Evolutionary conservation across 495 filamentous ascomycete species (phyloP), one percentile per base, ranked within the genome.

Genomic region (Tetracladium setigerum): DNA sequence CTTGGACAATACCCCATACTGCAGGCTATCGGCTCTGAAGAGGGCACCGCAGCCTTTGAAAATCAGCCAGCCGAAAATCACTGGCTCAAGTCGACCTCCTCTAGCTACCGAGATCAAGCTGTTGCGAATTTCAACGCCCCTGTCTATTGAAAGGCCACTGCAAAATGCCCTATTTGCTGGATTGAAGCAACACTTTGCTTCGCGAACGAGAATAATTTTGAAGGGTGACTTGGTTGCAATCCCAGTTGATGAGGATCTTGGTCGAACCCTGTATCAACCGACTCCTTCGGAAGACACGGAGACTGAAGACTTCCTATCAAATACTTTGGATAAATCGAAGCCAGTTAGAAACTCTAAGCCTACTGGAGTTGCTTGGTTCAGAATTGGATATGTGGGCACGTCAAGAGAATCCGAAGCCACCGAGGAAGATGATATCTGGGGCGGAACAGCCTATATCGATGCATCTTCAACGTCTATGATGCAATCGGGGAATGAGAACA

Each of bases 71-170:
- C 57, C 64, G 17, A 76, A 72, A 47, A 74, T 80, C 46, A 68
- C 72, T 41, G 68, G 63, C 22, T 67, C 81, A 1, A 74, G 73
- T n/a, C 78, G 70, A 33, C 92, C 94, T 0, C 94, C 89, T 2
- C 73, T 84, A 46, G 94, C 92, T 13, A 87, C 87, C 51, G 91
- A 97, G 61, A 82, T 97, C 22, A 95, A 86, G 1, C 64, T 98
- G n/a, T 73, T 88, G 37, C 92, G 95, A 52, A 76, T 98, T 34
- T 83, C 87, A 7, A 96, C 89, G 0, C 94, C 92, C 0, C 65
- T 91, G 8, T 87, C 87, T 7, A 89, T 85, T 31, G 90, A 97
- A 48, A 75, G 87, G 18, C 72, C 83, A 9, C 76, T 95, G 6
- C 87, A 97, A 54, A 83, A 86, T 12, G 82, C 80, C 8, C 73